Percentiles rank a stretch among this genome's conserved stretches.
phyloP scores from a whole-genome alignment of 257 asterid species.

The Agastache rugosa region DNA sequence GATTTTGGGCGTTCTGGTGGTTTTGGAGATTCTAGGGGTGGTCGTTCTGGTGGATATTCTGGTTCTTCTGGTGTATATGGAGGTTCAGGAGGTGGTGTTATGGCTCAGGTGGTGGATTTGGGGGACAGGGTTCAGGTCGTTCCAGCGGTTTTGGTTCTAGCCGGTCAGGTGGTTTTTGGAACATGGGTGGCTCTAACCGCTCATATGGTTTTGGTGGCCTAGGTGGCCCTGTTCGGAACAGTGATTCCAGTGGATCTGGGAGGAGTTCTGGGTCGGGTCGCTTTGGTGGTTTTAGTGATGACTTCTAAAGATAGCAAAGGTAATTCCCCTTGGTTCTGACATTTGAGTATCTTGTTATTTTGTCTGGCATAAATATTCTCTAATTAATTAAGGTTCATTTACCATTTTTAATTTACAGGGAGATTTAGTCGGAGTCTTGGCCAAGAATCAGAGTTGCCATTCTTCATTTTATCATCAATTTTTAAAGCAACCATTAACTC shows the following conservation, averaged over 20 bases:
- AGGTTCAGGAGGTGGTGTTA: slow-evolving; percentile 53
- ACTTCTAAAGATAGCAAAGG: slow-evolving; percentile 42
- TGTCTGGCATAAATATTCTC: too few species aligned
- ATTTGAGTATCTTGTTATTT: too few species aligned
- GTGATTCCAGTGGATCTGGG: slow-evolving; percentile 56
- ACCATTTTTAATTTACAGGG: too few species aligned
- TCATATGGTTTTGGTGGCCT: slow-evolving; percentile 64
- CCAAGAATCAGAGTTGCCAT: too few species aligned
- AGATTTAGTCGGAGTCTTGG: too few species aligned
- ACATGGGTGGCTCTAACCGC: slow-evolving; percentile 48
- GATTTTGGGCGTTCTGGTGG: slow-evolving; percentile 69
- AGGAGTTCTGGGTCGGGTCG: slow-evolving; percentile 46
- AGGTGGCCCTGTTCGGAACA: slow-evolving; percentile 43
- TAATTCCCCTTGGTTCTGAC: slow-evolving; percentile 31
- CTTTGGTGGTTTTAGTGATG: slow-evolving; percentile 45
- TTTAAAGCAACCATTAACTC: too few species aligned
- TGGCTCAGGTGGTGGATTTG: slow-evolving; percentile 44
- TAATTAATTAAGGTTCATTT: too few species aligned
- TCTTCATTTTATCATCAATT: too few species aligned
- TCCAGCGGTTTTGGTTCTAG: slow-evolving; percentile 54
- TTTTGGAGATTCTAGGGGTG: slow-evolving; percentile 48
- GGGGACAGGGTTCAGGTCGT: slow-evolving; percentile 45
- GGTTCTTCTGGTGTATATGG: slow-evolving; percentile 57
- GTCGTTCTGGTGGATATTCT: slow-evolving; percentile 45
- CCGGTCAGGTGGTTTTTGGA: too few species aligned